Conservation (phyloP, 2,329 filamentous ascomycete genomes). For the Colletotrichum costaricense region DNA sequence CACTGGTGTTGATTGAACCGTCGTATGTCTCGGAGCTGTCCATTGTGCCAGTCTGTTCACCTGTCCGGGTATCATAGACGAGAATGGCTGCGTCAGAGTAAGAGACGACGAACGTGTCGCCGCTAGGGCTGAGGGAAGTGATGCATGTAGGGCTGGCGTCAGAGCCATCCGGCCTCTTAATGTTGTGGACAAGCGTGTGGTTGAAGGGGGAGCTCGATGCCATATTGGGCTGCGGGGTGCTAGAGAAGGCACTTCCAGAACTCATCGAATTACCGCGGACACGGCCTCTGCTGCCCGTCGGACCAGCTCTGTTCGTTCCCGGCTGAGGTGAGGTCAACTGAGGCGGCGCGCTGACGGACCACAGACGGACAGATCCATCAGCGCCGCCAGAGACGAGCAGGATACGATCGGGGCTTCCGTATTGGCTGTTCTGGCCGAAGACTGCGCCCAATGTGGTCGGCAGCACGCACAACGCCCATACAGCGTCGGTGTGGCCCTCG, state of each 20-base stretch:
- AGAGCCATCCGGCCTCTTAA: conserved; percentile 73
- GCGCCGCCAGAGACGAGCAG: conserved; percentile 91
- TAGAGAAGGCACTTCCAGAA: conserved; percentile 91
- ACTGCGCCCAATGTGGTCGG: conserved; percentile 84
- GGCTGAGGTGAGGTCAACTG: conserved; percentile 85
- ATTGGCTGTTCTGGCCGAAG: conserved; percentile 80
- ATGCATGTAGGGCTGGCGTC: conserved; percentile 90
- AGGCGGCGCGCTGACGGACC: conserved; percentile 92
- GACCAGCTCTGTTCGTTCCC: conserved; percentile 68
- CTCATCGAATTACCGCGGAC: conserved; percentile 93
- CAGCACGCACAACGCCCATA: conserved; percentile 95
- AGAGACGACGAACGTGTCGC: conserved; percentile 91
- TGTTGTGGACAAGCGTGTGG: conserved; percentile 88
- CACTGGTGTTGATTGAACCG: conserved; percentile 79
- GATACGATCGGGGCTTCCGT: conserved; percentile 86
- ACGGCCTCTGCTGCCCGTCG: conserved; percentile 72
- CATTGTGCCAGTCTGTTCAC: conserved; percentile 93
- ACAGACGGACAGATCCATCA: conserved; percentile 91
- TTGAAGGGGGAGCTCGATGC: conserved; percentile 89
- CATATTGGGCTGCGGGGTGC: conserved; percentile 87
- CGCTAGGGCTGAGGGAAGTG: conserved; percentile 83
- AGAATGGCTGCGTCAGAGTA: conserved; percentile 92
- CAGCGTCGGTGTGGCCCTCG: conserved; percentile 93
- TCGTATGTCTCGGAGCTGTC: conserved; percentile 95
- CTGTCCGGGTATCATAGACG: conserved; percentile 91